Evolutionary conservation across 192 early-diverging fungal species (phyloP).

Genomic region (Mortierella hygrophila): DNA sequence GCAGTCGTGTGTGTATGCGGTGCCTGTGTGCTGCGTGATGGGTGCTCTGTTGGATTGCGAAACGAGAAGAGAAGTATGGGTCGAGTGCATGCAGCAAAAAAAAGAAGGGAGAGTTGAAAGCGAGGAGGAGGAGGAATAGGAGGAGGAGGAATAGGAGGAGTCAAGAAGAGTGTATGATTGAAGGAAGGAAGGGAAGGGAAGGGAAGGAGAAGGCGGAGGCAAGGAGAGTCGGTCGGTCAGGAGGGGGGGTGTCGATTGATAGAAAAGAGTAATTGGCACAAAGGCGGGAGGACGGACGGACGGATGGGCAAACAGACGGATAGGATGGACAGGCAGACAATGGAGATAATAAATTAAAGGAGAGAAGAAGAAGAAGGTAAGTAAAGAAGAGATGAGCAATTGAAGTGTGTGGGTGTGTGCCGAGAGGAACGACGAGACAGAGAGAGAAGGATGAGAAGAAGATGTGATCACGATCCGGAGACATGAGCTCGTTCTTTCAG

Average conservation of each 20-base stretch:
- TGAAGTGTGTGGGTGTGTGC: background rate
- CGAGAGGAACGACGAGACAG: background rate
- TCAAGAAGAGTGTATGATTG: background rate
- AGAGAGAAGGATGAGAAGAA: background rate
- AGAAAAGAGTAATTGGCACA: background rate
- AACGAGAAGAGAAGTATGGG: background rate
- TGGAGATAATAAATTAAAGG: no score
- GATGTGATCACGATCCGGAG: no score
- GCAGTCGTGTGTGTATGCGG: background rate
- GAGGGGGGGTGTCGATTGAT: conserved; percentile 2
- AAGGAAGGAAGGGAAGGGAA: background rate
- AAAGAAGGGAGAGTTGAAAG: conserved; percentile 4
- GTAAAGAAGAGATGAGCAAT: conserved; percentile 10
- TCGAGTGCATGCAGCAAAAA: conserved; percentile 6
- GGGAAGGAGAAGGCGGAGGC: background rate
- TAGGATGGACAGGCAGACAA: background rate
- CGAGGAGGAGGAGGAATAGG: background rate
- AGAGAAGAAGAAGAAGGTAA: background rate
- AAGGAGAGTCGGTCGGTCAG: background rate
- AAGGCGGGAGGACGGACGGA: no score
- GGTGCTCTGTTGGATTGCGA: background rate
- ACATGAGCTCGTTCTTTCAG: no score
- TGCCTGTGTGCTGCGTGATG: background rate
- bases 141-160: background rate
- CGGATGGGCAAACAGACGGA: background rate